Evolutionary conservation across 2,329 filamentous ascomycete species (phyloP), one percentile per base, ranked within the genome.

Genomic region (Paecilomyces formosus): DNA sequence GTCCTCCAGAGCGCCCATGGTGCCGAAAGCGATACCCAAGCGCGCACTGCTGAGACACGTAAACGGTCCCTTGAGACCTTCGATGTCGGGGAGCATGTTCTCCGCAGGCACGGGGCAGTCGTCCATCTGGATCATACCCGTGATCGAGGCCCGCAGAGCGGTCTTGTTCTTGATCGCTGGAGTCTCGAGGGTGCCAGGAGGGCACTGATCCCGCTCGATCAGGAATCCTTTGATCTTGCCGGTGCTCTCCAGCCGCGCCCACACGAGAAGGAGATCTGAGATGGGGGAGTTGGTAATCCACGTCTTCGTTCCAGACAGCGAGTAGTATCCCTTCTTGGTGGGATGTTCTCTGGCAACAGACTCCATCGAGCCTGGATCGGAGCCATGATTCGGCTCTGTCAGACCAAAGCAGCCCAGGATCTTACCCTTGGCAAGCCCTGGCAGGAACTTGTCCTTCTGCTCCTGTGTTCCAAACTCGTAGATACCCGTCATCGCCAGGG

Each of bases 271-370:
- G 1, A 96, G 82, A 66, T 96, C 90, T 1, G 91, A 85, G 66
- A 96, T 95, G 3, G 92, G 92, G 7, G 89, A 93, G 75, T 96
- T 96, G 13, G 92, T 96, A 72, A 96, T 96, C 92, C 92, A 96
- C 0, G 92, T 96, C 81, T 96, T 96, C 55, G 89, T 79, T 1
- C 92, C 92, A 53, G 87, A 90, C 35, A 96, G 77, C 51, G 86
- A 83, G 66, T 88, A 89, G 73, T 91, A 90, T 1, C 91, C 92
- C 69, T 89, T 88, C 79, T 92, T 92, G 7, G 85, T 87, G 5
- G 91, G 89, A 71, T 96, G 91, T 54, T 87, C 86, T 71, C 87
- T 90, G n/a, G 92, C 92, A 9, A 84, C 82, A 5, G 88, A 91
- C 80, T 96, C 92, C 90, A 96, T 93, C 35, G 88, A 90, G 13